Percentiles rank a stretch among this genome's conserved stretches.
phyloP scores from a whole-genome alignment of 768 basidiomycete genomes.

The Tricholoma bakamatsutake region DNA sequence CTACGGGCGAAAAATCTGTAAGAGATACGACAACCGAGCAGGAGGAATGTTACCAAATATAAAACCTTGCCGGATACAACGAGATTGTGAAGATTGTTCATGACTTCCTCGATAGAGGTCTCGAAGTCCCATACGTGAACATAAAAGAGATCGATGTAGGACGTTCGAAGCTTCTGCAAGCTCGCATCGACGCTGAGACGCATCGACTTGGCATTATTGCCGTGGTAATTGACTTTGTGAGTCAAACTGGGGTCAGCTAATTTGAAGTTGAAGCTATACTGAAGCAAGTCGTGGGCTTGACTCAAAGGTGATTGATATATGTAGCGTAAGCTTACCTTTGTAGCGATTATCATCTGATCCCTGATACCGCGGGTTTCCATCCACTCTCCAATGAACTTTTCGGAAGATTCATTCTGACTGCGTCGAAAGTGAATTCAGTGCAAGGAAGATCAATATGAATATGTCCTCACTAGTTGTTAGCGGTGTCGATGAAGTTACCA shows the following conservation, averaged over 20 bases:
- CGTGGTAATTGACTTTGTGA: constrained; percentile 35
- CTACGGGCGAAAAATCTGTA: constrained; percentile 10
- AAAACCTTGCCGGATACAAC: constrained; percentile 47
- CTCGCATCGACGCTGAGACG: constrained; percentile 35
- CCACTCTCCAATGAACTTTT: constrained; percentile 51
- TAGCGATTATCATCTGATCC: constrained; percentile 43
- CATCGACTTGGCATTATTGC: constrained; percentile 44
- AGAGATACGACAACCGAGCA: not conserved
- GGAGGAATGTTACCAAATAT: constrained; percentile 27
- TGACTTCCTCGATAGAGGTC: constrained; percentile 50
- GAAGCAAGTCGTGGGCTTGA: not conserved
- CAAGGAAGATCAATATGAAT: too few species aligned
- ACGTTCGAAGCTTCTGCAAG: constrained; percentile 40
- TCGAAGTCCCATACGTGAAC: constrained; percentile 49
- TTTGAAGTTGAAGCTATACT: constrained; percentile 30
- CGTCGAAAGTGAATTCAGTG: not conserved
- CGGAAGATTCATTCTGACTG: constrained; percentile 52
- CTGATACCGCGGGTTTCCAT: constrained; percentile 37
- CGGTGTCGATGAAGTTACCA: constrained; percentile 15
- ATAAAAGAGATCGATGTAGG: constrained; percentile 43
- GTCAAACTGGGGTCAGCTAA: constrained; percentile 15
- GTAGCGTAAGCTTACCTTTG: constrained; percentile 26
- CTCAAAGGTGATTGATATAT: not conserved
- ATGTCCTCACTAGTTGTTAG: constrained; percentile 10
- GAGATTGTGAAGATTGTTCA: constrained; percentile 48